Conservation (phyloP, 2,329 filamentous ascomycete species). For the Shiraia bambusicola region DNA sequence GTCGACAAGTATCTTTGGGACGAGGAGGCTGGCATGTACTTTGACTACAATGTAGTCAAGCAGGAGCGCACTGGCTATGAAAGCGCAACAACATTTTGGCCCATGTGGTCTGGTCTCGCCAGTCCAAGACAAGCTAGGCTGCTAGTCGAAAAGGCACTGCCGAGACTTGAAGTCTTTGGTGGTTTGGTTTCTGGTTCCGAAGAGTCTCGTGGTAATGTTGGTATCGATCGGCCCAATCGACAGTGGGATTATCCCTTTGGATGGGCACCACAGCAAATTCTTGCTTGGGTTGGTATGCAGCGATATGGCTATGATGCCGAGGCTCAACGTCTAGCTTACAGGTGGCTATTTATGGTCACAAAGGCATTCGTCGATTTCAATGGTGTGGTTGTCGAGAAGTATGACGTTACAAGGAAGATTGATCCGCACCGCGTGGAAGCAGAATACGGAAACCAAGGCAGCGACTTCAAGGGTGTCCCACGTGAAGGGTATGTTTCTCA, state of each 20-base stretch:
- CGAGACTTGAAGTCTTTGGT: constrained; percentile 83
- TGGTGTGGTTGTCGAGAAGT: constrained; percentile 97
- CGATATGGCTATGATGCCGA: constrained; percentile 91
- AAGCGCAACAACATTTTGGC: constrained; percentile 92
- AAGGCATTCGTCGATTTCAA: constrained; percentile 99
- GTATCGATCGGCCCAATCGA: constrained; percentile 82
- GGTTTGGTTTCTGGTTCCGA: constrained; percentile 88
- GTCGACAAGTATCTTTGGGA: constrained; percentile 97
- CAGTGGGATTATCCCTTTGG: constrained; percentile 99
- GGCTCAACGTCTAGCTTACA: constrained; percentile 85
- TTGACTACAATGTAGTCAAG: constrained; percentile 89
- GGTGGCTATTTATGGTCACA: constrained; percentile 98
- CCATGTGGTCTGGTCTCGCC: constrained; percentile 90
- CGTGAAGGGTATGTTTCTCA: constrained; percentile 78
- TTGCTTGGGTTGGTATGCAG: constrained; percentile 90
- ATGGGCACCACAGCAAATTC: constrained; percentile 98
- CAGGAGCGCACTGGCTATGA: constrained; percentile 83
- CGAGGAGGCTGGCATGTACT: constrained; percentile 90
- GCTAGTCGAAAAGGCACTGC: constrained; percentile 78
- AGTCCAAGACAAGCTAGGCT: constrained; percentile 82
- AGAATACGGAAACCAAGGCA: constrained; percentile 95
- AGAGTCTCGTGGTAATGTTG: constrained; percentile 77
- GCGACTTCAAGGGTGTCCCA: constrained; percentile 92
- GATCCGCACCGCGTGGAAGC: constrained; percentile 94
- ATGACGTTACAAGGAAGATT: constrained; percentile 87